A percentile compares a stretch with the other conserved stretches of the same genome.
These are phyloP conservation scores for Poteriospumella lacustris DNA, from an alignment of 108 stramenopile species.

Conservation along the genomic window DNA sequence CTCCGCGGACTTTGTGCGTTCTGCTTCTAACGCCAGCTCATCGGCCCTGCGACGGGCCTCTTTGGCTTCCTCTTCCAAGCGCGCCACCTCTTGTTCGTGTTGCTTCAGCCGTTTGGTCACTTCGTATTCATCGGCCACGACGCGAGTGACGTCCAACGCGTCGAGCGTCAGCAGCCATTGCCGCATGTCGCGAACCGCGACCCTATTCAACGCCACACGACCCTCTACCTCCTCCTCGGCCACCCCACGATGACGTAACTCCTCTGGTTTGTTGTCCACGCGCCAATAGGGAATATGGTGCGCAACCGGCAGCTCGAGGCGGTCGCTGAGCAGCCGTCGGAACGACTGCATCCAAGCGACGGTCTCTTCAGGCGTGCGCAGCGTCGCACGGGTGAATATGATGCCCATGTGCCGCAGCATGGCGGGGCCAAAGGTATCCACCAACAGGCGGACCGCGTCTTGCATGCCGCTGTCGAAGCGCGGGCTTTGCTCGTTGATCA, in stretches of 20 bases:
- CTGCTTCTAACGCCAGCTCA: too few relatives aligned
- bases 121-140: neutral
- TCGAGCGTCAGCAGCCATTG: neutral
- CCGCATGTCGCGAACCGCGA: neutral
- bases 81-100: neutral
- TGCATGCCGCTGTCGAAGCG: constrained; percentile 24
- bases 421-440: neutral
- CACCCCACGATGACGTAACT: neutral
- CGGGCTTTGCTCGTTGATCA: constrained; percentile 15
- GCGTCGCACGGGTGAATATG: neutral
- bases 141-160: neutral
- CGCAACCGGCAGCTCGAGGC: neutral
- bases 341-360: neutral
- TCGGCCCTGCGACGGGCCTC: neutral
- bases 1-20: neutral
- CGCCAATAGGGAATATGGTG: neutral
- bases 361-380: neutral
- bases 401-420: neutral
- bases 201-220: neutral
- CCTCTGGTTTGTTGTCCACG: neutral
- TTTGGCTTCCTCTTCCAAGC: neutral
- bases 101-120: neutral
- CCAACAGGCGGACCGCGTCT: neutral
- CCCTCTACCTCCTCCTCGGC: neutral
- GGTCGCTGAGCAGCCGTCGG: neutral